phyloP scores from a whole-genome alignment of 2,329 filamentous ascomycete species.

The Alternaria rosae region DNA sequence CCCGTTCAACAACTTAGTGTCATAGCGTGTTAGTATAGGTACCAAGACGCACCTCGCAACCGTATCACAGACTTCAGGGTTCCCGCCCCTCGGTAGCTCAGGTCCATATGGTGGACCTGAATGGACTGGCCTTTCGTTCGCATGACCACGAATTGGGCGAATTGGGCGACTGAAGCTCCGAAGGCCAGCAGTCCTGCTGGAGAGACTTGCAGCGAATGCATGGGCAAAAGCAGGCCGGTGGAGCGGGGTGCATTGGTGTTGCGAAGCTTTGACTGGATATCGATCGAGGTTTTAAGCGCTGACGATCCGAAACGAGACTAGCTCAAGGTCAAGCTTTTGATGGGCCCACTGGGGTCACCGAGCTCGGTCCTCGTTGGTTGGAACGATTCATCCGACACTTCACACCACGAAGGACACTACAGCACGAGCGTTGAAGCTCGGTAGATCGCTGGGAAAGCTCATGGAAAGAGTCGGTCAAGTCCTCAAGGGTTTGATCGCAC shows the following conservation, averaged over 20 bases:
- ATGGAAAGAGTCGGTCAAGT: background rate
- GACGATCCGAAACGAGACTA: constrained; percentile 22
- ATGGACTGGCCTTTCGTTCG: constrained; percentile 41
- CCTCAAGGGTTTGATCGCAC: constrained; percentile 1
- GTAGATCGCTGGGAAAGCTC: background rate
- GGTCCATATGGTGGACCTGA: constrained; percentile 17
- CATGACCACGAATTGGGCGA: constrained; percentile 43
- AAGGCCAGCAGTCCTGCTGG: constrained; percentile 21
- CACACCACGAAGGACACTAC: constrained; percentile 6
- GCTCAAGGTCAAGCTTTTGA: constrained; percentile 26
- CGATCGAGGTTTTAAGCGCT: constrained; percentile 25
- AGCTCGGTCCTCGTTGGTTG: constrained; percentile 22
- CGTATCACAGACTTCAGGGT: constrained; percentile 38
- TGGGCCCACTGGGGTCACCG: constrained; percentile 14
- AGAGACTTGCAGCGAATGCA: constrained; percentile 40
- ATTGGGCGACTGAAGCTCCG: constrained; percentile 29
- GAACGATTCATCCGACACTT: constrained; percentile 13
- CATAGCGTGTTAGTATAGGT: constrained; percentile 16
- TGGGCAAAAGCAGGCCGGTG: constrained; percentile 30
- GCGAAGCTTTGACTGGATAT: constrained; percentile 28
- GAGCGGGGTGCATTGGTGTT: constrained; percentile 31
- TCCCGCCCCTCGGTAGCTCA: constrained; percentile 13
- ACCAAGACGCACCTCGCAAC: constrained; percentile 20
- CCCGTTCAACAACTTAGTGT: constrained; percentile 3
- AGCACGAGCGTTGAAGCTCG: constrained; percentile 13